phyloP scores from a whole-genome alignment of 345 rosid species.

The Citrus trifoliata region DNA sequence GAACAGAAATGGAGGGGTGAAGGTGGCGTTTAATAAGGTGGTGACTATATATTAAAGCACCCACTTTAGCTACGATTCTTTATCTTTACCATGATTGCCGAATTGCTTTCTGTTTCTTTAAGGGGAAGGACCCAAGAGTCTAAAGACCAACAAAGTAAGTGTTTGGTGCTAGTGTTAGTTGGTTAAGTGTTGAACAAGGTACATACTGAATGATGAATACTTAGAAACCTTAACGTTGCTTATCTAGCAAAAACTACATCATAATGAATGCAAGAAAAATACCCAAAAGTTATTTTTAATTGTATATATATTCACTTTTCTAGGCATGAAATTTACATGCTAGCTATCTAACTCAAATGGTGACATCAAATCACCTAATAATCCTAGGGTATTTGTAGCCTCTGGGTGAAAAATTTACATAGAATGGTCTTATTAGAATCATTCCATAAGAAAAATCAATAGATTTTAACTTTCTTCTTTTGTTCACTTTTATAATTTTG shows the following conservation, averaged over 20 bases:
- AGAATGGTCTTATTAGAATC: neutral
- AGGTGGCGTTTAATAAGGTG: constrained; percentile 19
- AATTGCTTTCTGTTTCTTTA: constrained; percentile 50
- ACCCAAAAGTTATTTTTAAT: neutral
- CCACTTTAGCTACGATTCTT: constrained; percentile 22
- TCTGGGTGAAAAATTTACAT: neutral
- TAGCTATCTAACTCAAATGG: neutral
- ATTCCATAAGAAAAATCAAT: too few relatives aligned
- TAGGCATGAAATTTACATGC: neutral
- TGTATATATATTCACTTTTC: neutral
- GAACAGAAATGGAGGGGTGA: constrained; percentile 27
- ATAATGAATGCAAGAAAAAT: constrained; percentile 2
- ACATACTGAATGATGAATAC: constrained; percentile 28
- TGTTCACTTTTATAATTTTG: too few relatives aligned
- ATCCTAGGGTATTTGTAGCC: too few relatives aligned
- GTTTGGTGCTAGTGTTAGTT: constrained; percentile 42
- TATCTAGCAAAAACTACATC: constrained; percentile 8
- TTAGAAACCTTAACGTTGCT: constrained; percentile 12
- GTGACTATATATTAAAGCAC: constrained; percentile 3
- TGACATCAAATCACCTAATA: neutral
- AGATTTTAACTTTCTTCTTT: neutral
- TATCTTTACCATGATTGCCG: constrained; percentile 31
- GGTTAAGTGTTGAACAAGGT: constrained; percentile 52
- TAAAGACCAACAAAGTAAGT: constrained; percentile 4
- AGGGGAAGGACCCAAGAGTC: constrained; percentile 34